Conservation (phyloP, 768 basidiomycete species). For the Lactarius sp. region DNA sequence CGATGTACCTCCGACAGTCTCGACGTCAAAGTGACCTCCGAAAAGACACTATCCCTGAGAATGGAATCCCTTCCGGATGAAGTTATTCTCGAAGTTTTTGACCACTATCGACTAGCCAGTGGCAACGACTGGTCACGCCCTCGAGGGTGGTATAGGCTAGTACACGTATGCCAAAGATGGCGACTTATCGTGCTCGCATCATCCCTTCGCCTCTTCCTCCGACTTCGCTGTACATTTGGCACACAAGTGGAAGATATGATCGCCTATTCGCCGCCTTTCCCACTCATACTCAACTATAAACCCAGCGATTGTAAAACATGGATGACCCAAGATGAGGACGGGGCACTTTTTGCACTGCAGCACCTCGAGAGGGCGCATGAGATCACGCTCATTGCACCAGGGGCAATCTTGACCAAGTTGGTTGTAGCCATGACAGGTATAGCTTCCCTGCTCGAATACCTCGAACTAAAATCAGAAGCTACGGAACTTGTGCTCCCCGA, state of each 20-base stretch:
- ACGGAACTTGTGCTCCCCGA: background rate
- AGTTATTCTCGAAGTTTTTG: background rate
- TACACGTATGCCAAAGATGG: background rate
- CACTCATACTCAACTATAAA: background rate
- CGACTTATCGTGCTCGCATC: background rate
- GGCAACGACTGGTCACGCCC: background rate
- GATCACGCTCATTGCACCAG: background rate
- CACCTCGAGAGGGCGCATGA: background rate
- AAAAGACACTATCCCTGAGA: no score
- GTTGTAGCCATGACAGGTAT: background rate
- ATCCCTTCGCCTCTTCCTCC: background rate
- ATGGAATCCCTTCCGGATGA: background rate
- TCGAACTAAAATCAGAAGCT: background rate
- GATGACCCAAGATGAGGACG: background rate
- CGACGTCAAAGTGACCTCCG: no score
- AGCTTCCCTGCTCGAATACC: background rate
- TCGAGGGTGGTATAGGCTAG: background rate
- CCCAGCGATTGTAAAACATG: background rate
- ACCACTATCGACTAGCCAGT: background rate
- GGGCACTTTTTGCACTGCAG: background rate
- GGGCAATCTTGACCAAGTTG: background rate
- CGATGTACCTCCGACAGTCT: no score
- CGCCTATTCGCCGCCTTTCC: background rate
- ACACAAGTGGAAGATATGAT: background rate
- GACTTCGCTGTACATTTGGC: background rate